Percentiles rank a stretch among this genome's conserved stretches.
These are phyloP conservation scores for Claviceps sp. DNA, from an alignment of 2,329 filamentous ascomycete species.

Conservation along the genomic window DNA sequence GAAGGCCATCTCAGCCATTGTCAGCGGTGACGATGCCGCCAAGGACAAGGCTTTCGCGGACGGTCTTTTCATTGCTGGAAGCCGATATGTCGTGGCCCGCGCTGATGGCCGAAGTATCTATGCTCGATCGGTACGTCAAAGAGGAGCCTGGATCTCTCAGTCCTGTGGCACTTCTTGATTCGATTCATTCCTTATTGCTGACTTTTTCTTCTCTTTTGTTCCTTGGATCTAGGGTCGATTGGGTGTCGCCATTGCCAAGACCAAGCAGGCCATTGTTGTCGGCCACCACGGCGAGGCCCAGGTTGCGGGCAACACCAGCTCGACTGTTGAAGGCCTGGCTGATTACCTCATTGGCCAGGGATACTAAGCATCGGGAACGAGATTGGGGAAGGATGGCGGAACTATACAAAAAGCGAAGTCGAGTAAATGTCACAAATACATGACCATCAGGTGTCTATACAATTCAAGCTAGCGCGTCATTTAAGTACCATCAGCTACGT, in stretches of 20 bases:
- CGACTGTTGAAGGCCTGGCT: conserved; percentile 68
- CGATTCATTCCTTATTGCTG: background rate
- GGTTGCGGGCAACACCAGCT: conserved; percentile 62
- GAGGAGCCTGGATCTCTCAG: background rate
- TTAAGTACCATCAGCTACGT: background rate
- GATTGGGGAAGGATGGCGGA: conserved; percentile 4
- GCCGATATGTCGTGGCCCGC: conserved; percentile 66
- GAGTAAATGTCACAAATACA: conserved; percentile 3
- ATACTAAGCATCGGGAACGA: conserved; percentile 39
- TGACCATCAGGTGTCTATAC: conserved; percentile 4
- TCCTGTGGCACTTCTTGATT: background rate
- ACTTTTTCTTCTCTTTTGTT: background rate
- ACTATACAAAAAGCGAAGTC: conserved; percentile 1
- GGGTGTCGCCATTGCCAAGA: conserved; percentile 75
- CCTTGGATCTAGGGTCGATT: conserved; percentile 47
- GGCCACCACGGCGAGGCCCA: conserved; percentile 68
- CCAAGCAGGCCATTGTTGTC: conserved; percentile 76
- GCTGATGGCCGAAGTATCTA: conserved; percentile 71
- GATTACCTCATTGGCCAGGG: conserved; percentile 72
- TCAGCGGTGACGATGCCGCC: conserved; percentile 30
- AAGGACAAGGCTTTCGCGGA: conserved; percentile 55
- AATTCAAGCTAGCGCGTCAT: conserved; percentile 5
- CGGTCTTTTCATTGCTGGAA: conserved; percentile 63
- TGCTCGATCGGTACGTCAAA: conserved; percentile 59
- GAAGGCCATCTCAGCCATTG: conserved; percentile 41